Evolutionary conservation across 495 filamentous ascomycete genomes (phyloP).

Genomic region (Lophiotrema nucula): DNA sequence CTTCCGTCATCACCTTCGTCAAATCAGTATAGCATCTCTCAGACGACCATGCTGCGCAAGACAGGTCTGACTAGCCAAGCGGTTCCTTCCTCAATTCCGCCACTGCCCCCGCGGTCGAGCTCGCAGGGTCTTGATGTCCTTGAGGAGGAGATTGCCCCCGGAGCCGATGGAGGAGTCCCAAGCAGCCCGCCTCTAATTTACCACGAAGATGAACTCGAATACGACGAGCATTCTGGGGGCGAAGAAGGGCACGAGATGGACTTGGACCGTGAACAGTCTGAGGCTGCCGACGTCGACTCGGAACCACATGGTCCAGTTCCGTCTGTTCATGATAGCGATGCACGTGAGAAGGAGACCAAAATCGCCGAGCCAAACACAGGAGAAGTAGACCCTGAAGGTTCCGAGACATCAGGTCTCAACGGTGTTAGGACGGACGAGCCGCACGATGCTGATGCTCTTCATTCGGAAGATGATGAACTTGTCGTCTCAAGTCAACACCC

Average conservation of each 20-base stretch:
- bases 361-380: no score
- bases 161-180: conserved; percentile 22
- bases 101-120: conserved; percentile 10
- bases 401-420: no score
- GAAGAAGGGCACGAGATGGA: conserved; percentile 8
- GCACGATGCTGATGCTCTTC: no score
- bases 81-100: conserved; percentile 24
- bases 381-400: no score
- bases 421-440: no score
- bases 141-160: background rate
- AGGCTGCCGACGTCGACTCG: conserved; percentile 3
- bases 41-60: conserved; percentile 19
- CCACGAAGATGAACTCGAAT: conserved; percentile 8
- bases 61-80: conserved; percentile 23
- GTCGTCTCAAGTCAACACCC: conserved; percentile 12
- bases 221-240: conserved; percentile 13
- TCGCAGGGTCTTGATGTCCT: background rate
- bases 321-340: no score
- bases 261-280: background rate
- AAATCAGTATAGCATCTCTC: conserved; percentile 32
- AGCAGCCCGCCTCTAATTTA: conserved; percentile 28
- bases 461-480: conserved; percentile 1
- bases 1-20: conserved; percentile 26
- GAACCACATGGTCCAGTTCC: conserved; percentile 6
- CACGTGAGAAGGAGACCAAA: no score